phyloP scores from a whole-genome alignment of 2,329 filamentous ascomycete species.

The Diaporthe helianthi region DNA sequence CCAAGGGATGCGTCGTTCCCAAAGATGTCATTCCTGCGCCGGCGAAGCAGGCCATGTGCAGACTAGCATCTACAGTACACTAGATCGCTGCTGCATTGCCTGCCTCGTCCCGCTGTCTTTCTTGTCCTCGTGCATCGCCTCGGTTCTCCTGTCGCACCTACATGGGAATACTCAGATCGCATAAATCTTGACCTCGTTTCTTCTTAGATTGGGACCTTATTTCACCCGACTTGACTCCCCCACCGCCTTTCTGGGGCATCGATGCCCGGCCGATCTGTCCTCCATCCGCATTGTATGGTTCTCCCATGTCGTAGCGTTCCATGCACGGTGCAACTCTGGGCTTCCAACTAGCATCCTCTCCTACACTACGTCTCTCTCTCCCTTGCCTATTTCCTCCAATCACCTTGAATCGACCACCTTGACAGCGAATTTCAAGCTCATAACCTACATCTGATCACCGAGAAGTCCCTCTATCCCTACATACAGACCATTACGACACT shows the following conservation, averaged over 20 bases:
- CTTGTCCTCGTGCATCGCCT: conserved; percentile 7
- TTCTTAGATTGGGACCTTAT: neutral
- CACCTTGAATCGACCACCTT: neutral
- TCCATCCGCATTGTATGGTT: neutral
- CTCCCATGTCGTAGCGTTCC: neutral
- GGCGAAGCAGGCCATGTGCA: neutral
- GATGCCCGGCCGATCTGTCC: neutral
- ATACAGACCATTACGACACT: neutral
- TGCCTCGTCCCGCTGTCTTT: conserved; percentile 4
- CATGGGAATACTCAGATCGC: neutral
- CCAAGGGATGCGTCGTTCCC: neutral
- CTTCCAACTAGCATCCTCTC: conserved; percentile 1
- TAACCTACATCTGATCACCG: neutral
- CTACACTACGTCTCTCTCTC: conserved; percentile 15
- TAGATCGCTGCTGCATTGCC: conserved; percentile 2
- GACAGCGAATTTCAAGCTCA: neutral
- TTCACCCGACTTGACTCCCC: neutral
- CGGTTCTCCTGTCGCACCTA: neutral
- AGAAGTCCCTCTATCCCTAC: neutral
- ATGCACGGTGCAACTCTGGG: neutral
- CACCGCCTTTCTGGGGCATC: conserved; percentile 12
- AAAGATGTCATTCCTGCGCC: conserved; percentile 17
- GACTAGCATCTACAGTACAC: no score
- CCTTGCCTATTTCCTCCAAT: neutral
- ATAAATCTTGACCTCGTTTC: neutral